Conservation (phyloP, 768 basidiomycete genomes). For the Neoboletus brunneissimus region DNA sequence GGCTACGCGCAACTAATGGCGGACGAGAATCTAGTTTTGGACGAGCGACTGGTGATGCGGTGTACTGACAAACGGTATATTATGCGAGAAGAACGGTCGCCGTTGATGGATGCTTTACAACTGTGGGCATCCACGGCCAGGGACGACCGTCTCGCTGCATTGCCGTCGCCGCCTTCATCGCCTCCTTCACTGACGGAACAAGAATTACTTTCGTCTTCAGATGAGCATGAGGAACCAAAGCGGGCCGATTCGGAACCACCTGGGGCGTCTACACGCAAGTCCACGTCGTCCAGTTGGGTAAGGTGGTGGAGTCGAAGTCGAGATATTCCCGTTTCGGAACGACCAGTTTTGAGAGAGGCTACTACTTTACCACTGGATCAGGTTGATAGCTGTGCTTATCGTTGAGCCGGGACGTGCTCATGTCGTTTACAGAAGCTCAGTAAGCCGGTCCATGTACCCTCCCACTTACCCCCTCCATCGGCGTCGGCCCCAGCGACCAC, state of each 20-base stretch:
- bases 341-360: constrained; percentile 23
- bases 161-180: constrained; percentile 9
- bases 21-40: constrained; percentile 57
- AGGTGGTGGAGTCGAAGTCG: constrained; percentile 79
- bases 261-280: constrained; percentile 35
- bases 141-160: constrained; percentile 22
- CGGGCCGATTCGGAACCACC: constrained; percentile 39
- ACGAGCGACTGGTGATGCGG: constrained; percentile 67
- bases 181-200: constrained; percentile 28
- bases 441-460: not conserved
- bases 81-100: constrained; percentile 69
- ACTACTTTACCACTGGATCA: constrained; percentile 25
- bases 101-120: constrained; percentile 70
- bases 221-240: constrained; percentile 30
- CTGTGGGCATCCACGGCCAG: constrained; percentile 47
- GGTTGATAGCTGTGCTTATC: constrained; percentile 9
- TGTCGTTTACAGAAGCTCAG: constrained; percentile 11
- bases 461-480: constrained; percentile 25
- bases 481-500: constrained; percentile 48
- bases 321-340: constrained; percentile 28
- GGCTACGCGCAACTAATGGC: constrained; percentile 64
- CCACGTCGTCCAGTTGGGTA: constrained; percentile 70
- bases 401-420: not conserved
- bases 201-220: constrained; percentile 19
- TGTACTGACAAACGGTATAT: constrained; percentile 77